Evolutionary conservation across 176 grass and related monocot species (phyloP), one percentile per base, ranked within the genome.

Genomic region (Musa beccarii): DNA sequence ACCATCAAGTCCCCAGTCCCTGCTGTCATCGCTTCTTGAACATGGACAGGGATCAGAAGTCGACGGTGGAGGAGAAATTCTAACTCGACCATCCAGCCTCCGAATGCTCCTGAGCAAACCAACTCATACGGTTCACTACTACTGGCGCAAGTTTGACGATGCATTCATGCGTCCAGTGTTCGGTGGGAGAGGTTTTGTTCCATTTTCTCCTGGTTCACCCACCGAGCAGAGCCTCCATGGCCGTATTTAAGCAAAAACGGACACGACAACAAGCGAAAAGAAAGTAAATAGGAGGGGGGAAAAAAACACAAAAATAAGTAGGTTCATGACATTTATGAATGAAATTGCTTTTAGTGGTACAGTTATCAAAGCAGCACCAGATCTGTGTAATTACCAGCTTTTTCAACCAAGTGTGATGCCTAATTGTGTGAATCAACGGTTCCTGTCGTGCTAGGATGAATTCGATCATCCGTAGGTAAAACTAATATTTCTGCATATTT

Each of bases 61-160:
- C 2, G 94, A 91, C 1, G 90, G 89, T 78, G 22, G 19, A 10
- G 51, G 75, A 3, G 72, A 56, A 29, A 1, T 78, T 16, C 62
- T 99, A 11, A 71, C 69, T 9, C 86, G 96, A 57, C 88, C 88
- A 1, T 87, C 84, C 26, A 92, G 96, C 70, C 87, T 99, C 61
- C 91, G 96, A 51, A 83, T 99, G 96, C 91, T 99, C 54, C 86
- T 99, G 15, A 92, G 67, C 75, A 99, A 95, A 76, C 91, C 96
- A 17, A 74, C 78, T 22, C 88, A 84, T 78, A 99, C 95, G 10
- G 91, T 99, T 65, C 95, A 99, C 84, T 81, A 94, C 85, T 99
- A 95, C 71, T 99, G 96, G 96, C 90, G 96, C 85, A 99, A 92
- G 81, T 95, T 99, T 11, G 96, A 99, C 2, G 15, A 99, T 23